These are phyloP conservation scores for Chalara sp. DNA, from an alignment of 2,329 filamentous ascomycete genomes.

Conservation along the genomic window DNA sequence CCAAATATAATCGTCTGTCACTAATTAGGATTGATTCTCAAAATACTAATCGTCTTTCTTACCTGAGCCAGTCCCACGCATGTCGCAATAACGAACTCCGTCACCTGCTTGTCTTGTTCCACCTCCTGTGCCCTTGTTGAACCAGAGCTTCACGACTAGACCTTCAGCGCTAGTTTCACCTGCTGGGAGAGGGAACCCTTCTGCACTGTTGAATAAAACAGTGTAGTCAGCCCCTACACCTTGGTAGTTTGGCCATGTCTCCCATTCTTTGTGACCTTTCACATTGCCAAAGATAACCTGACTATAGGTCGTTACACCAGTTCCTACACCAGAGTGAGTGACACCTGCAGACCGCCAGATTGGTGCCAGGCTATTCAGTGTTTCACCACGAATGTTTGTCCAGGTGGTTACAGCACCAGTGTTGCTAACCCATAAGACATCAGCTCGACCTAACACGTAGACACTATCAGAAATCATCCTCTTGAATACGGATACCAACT, in stretches of 20 bases:
- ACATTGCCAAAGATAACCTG: neutral
- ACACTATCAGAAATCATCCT: neutral
- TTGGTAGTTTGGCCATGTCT: neutral
- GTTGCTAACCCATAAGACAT: slow-evolving; percentile 15
- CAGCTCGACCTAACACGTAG: slow-evolving; percentile 12
- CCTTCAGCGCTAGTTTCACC: neutral
- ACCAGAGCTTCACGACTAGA: slow-evolving; percentile 5
- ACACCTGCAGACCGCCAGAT: slow-evolving; percentile 3
- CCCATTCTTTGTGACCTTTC: neutral
- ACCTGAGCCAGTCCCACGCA: slow-evolving; percentile 16
- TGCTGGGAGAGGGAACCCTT: neutral
- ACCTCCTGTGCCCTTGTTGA: slow-evolving; percentile 18
- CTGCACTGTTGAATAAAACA: neutral
- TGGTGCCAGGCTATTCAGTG: slow-evolving; percentile 1
- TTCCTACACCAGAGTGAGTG: slow-evolving; percentile 4
- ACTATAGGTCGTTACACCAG: neutral
- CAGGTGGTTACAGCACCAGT: slow-evolving; percentile 1
- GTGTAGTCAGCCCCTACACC: neutral
- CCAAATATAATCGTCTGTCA: slow-evolving; percentile 8
- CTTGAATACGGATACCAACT: neutral
- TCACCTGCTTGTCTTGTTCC: slow-evolving; percentile 21
- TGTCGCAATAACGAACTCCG: slow-evolving; percentile 26
- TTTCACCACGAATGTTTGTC: slow-evolving; percentile 1
- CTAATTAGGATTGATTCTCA: neutral
- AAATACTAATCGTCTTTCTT: neutral